Base-by-base conservation (phyloP, 345 rosid species). In the Eucalyptus regnans region DNA sequence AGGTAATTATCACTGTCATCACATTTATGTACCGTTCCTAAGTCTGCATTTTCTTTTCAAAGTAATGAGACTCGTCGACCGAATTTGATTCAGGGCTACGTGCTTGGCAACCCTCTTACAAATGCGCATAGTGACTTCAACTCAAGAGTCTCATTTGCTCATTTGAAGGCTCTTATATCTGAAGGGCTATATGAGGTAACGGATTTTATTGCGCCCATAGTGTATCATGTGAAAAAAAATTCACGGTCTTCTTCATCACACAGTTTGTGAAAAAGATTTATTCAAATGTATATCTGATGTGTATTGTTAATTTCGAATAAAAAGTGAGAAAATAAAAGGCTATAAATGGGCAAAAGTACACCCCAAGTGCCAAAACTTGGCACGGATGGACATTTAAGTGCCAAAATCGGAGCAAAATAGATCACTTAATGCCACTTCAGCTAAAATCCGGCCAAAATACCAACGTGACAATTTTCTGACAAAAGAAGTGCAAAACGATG, bases 21-120 rank as follows among this genome's bases (percentile, higher is more conserved):
- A 13, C 33, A 27, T 62, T 29, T 12, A 62, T 62, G 31, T 31
- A 13, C 15, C 17, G 33, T 29, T 29, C 17, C 17, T 62, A 6
- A 29, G 29, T 29, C 33, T 62, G 17, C 33, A 62, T 6, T 64
- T 64, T 12, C 37, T n/a, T 64, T n/a, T 64, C 9, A 13, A 29
- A 64, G 7, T 64, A n/a, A 64, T 2, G 33, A 64, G 17, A 64
- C 18, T 16, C 37, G 15, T 43, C 4, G 22, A 16, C 15, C 18
- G 44, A 46, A 25, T 7, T 85, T 20, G 86, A 87, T 76, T 15
- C 54, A 92, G 91, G 93, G 93, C n/a, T 92, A 92, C 88, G 71
- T 89, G 33, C 88, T 89, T 44, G 93, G 92, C 18, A 92, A 91
- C 86, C 92, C 93, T 12, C 79, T 56, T 66, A 92, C 93, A 60